A percentile compares a stretch with the other conserved stretches of the same genome.
Evolutionary conservation across 768 basidiomycete genomes (phyloP).

Genomic region (Auricularia sp.): DNA sequence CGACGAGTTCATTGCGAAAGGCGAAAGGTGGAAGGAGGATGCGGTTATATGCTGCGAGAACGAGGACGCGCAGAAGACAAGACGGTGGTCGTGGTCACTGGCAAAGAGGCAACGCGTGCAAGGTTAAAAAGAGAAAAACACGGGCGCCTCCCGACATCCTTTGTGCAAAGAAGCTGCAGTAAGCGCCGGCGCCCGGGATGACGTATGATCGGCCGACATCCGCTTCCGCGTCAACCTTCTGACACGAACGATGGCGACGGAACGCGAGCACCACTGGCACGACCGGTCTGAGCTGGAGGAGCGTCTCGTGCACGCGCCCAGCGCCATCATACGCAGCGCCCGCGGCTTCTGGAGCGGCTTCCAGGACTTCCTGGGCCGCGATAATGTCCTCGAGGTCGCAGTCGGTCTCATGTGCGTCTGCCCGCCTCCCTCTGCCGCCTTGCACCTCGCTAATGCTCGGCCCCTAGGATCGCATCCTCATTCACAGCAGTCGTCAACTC

Average conservation of each 20-base stretch:
- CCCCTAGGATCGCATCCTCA: constrained; percentile 21
- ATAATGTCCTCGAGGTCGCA: constrained; percentile 38
- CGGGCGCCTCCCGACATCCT: too few species aligned
- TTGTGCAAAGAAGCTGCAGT: too few species aligned
- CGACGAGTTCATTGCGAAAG: too few species aligned
- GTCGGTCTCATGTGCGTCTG: constrained; percentile 28
- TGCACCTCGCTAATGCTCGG: not conserved
- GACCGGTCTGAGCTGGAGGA: not conserved
- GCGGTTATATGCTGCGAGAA: too few species aligned
- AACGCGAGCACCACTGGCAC: not conserved
- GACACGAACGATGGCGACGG: not conserved
- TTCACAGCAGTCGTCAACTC: constrained; percentile 34
- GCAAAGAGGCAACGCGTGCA: too few species aligned
- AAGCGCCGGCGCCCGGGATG: too few species aligned
- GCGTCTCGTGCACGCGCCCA: not conserved
- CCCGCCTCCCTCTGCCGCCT: not conserved
- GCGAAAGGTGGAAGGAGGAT: too few species aligned
- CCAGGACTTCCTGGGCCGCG: constrained; percentile 13
- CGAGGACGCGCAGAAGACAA: too few species aligned
- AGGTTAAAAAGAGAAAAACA: too few species aligned
- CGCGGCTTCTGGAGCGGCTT: not conserved
- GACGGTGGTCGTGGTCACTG: too few species aligned
- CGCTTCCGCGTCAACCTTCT: too few species aligned
- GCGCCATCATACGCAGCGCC: not conserved
- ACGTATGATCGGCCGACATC: too few species aligned